phyloP scores from a whole-genome alignment of 768 basidiomycete species.

The Boletus barrowsii region DNA sequence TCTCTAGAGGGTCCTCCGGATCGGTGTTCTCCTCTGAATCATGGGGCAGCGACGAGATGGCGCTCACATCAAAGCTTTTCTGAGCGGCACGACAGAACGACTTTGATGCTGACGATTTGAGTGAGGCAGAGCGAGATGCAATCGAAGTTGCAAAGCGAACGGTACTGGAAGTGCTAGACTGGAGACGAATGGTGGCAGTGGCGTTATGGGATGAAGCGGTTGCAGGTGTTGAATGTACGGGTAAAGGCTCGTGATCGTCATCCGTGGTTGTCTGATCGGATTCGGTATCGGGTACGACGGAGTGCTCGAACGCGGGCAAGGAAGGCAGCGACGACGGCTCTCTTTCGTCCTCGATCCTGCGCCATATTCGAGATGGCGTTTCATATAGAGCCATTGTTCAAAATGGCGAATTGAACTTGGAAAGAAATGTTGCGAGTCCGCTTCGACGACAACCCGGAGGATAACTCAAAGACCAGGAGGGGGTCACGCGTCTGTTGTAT shows the following conservation, averaged over 20 bases:
- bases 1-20: slow-evolving; percentile 36
- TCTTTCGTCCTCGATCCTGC: slow-evolving; percentile 73
- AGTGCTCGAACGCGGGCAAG: slow-evolving; percentile 68
- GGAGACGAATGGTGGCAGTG: slow-evolving; percentile 47
- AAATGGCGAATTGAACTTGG: not conserved
- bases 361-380: slow-evolving; percentile 83
- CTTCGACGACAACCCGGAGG: not conserved
- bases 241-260: slow-evolving; percentile 44
- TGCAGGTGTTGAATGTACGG: slow-evolving; percentile 67
- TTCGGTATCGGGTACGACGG: slow-evolving; percentile 39
- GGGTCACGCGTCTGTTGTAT: not conserved
- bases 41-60: slow-evolving; percentile 52
- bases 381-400: slow-evolving; percentile 53
- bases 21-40: slow-evolving; percentile 34
- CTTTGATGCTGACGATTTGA: slow-evolving; percentile 35
- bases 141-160: slow-evolving; percentile 53
- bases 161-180: slow-evolving; percentile 50
- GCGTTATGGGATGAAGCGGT: slow-evolving; percentile 47
- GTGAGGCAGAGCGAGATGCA: slow-evolving; percentile 39
- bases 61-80: slow-evolving; percentile 60
- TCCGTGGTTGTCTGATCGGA: slow-evolving; percentile 38
- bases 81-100: slow-evolving; percentile 31
- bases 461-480: not conserved
- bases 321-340: slow-evolving; percentile 85
- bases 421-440: not conserved